Conservation (phyloP, 495 filamentous ascomycete species). For the Neurospora discreta region DNA sequence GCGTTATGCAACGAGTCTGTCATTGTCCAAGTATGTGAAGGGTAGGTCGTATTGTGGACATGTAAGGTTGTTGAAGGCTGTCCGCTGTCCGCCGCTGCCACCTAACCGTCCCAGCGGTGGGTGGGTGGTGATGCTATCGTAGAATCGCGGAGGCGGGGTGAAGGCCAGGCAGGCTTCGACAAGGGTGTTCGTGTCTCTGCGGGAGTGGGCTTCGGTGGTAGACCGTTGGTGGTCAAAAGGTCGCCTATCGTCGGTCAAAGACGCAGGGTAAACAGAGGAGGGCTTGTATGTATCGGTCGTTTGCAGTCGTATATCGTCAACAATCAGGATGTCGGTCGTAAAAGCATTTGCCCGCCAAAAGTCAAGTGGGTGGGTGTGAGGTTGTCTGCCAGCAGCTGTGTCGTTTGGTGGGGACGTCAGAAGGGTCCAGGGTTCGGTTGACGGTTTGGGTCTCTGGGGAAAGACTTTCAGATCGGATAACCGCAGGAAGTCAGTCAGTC, state of each 20-base stretch:
- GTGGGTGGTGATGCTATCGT: not conserved
- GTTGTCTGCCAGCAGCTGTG: not conserved
- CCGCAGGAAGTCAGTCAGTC: not conserved
- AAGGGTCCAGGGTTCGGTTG: not conserved
- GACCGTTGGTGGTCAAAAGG: not conserved
- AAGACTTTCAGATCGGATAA: not conserved
- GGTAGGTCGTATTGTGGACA: not conserved
- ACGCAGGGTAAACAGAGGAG: not conserved
- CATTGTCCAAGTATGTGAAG: constrained; percentile 32
- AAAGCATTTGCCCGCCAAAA: not conserved
- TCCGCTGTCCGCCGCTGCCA: not conserved
- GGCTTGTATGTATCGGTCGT: not conserved
- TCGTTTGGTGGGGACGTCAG: not conserved
- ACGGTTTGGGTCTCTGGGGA: not conserved
- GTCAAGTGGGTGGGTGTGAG: not conserved
- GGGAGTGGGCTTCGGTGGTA: not conserved
- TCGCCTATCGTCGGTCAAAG: not conserved
- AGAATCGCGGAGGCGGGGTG: not conserved
- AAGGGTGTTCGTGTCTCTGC: not conserved
- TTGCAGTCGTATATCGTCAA: not conserved
- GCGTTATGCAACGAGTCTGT: constrained; percentile 87
- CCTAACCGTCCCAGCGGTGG: not conserved
- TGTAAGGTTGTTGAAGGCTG: not conserved
- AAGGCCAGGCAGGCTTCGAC: not conserved
- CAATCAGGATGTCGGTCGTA: not conserved